Evolutionary conservation across 768 basidiomycete genomes (phyloP), one percentile per base, ranked within the genome.

Genomic region (Pholiota microspora): DNA sequence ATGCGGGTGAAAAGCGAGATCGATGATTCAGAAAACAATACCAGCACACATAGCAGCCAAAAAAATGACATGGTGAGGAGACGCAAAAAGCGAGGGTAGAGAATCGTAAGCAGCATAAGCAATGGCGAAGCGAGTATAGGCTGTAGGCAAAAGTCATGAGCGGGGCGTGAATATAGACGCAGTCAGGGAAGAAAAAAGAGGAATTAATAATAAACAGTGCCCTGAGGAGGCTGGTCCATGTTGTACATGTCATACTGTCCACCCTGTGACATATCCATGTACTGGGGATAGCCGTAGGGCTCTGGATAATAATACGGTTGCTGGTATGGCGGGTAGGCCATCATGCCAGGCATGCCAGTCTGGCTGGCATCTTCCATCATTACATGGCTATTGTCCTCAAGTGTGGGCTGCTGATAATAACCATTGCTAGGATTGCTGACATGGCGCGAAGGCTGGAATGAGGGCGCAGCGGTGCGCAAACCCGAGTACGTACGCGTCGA

Each of bases 251-350:
- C 86, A 70, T 88, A 89, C 62, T 80, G 81, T 67, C 81, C 78
- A 58, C 74, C 69, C 60, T 84, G 85, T 40, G 84, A 76, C 79
- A 83, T 77, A 68, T 88, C 88, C 75, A 86, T 72, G 71, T 87
- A 88, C 38, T 75, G 79, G 55, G 80, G 73, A 67, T 89, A 89
- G 53, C 74, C 75, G 62, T 89, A 89, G 56, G 79, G 76, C 48
- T 86, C 85, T 21, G 85, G 84, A 67, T 85, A 88, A 68, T 87
- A 90, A 72, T 88, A 88, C 35, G 75, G 77, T 61, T 81, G 77
- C 32, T 79, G 80, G 63, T 88, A 88, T n/a, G 77, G 67, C 21
- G 79, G 64, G 52, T 88, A 88, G 45, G 70, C 69, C 73, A 84
- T 78, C 76, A 83, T 73, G 46, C 67, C 61, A 29, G 49, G 8